A percentile compares a stretch with the other conserved stretches of the same genome.
These are phyloP conservation scores for Earliella scabrosa DNA, from an alignment of 1,284 basidiomycete genomes.

Conservation along the genomic window DNA sequence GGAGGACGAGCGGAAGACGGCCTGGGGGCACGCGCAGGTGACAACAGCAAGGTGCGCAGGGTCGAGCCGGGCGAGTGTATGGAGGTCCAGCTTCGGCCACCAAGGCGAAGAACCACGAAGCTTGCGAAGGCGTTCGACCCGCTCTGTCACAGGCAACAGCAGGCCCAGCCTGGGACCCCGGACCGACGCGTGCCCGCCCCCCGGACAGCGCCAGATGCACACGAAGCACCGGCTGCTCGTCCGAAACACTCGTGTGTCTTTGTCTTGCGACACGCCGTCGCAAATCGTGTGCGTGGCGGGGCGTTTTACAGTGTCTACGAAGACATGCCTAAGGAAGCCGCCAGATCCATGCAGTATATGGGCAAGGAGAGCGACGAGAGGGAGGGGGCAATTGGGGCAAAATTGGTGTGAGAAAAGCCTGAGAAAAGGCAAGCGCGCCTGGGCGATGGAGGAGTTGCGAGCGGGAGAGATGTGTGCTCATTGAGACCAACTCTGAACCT, in stretches of 20 bases:
- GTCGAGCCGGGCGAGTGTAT: not conserved
- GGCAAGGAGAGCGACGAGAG: too few relatives aligned
- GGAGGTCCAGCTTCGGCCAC: not conserved
- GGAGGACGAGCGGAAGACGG: not conserved
- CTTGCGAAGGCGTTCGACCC: not conserved
- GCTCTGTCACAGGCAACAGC: not conserved
- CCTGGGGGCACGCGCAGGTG: conserved; percentile 2
- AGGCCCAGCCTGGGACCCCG: conserved; percentile 14
- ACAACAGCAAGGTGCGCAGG: not conserved
- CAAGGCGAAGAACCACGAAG: not conserved
- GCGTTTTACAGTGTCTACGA: too few relatives aligned
- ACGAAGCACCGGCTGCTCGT: conserved; percentile 8
- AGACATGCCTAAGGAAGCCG: too few relatives aligned
- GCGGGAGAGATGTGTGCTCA: conserved; percentile 23
- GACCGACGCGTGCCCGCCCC: conserved; percentile 15
- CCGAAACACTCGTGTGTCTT: conserved; percentile 11
- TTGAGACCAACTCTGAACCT: conserved; percentile 27
- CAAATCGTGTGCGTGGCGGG: not conserved
- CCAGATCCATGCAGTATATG: too few relatives aligned
- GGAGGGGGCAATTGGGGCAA: conserved; percentile 2
- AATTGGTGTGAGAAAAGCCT: conserved; percentile 24
- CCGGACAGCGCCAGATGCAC: conserved; percentile 3
- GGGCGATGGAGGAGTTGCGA: conserved; percentile 9
- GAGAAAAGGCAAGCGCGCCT: conserved; percentile 13
- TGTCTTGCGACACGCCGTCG: conserved; percentile 9